A percentile compares a stretch with the other conserved stretches of the same genome.
Conservation (phyloP, 108 stramenopile species). For the Cyclotella cryptica region DNA sequence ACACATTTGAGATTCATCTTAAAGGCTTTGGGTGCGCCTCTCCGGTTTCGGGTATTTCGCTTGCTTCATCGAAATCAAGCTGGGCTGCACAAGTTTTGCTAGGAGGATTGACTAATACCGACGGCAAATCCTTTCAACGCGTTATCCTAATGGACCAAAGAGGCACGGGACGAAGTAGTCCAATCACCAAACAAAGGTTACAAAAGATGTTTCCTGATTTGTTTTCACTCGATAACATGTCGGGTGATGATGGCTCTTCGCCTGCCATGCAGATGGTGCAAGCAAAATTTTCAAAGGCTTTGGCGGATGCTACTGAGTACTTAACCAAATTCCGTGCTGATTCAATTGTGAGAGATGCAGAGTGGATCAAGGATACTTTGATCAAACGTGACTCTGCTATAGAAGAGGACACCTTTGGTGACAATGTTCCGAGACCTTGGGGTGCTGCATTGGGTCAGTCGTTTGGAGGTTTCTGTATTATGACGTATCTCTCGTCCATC, state of each 20-base stretch:
- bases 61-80: constrained; percentile 55
- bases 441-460: constrained; percentile 90
- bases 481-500: constrained; percentile 86
- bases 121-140: constrained; percentile 60
- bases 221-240: constrained; percentile 65
- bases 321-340: constrained; percentile 90
- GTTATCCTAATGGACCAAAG: constrained; percentile 95
- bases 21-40: constrained; percentile 84
- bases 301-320: constrained; percentile 71
- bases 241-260: constrained; percentile 5
- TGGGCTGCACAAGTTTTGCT: constrained; percentile 81
- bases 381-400: constrained; percentile 32
- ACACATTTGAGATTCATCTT: constrained; percentile 72
- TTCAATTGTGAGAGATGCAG: constrained; percentile 90
- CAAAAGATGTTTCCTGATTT: constrained; percentile 77
- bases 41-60: constrained; percentile 53
- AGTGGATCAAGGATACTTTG: constrained; percentile 80
- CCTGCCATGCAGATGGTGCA: constrained; percentile 27
- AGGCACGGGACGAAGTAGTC: constrained; percentile 88
- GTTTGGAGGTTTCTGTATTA: constrained; percentile 94
- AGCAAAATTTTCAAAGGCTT: constrained; percentile 53
- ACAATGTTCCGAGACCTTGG: constrained; percentile 58
- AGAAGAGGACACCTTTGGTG: constrained; percentile 18
- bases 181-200: constrained; percentile 81
- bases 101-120: constrained; percentile 33